Evolutionary conservation across 2,329 filamentous ascomycete genomes (phyloP).

Genomic region (Triangularia setosa): DNA sequence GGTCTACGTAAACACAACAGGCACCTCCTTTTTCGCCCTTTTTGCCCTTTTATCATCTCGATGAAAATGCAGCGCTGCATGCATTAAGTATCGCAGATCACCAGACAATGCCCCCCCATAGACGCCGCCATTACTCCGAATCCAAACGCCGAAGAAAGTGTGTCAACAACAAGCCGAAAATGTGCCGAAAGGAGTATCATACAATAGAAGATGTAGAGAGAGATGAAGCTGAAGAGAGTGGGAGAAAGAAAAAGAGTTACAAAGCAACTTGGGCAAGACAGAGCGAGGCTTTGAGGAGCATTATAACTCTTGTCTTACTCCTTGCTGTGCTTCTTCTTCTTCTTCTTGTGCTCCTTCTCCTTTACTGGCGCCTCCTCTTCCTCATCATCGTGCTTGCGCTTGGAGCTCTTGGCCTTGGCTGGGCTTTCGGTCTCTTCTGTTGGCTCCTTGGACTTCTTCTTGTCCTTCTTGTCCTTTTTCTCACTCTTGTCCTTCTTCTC

Average conservation of each 20-base stretch:
- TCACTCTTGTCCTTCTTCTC: conserved; percentile 38
- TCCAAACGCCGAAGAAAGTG: conserved; percentile 27
- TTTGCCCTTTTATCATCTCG: conserved; percentile 17
- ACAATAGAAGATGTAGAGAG: conserved; percentile 17
- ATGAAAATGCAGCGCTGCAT: conserved; percentile 16
- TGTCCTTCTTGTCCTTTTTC: conserved; percentile 33
- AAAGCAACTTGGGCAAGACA: background rate
- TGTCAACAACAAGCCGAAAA: conserved; percentile 12
- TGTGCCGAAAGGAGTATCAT: conserved; percentile 29
- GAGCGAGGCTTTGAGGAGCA: too few relatives aligned
- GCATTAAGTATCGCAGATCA: conserved; percentile 17
- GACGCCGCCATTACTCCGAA: conserved; percentile 23
- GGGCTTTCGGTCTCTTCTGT: conserved; percentile 43
- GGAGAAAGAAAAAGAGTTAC: conserved; percentile 12
- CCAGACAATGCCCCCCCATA: conserved; percentile 17
- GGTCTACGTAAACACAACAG: conserved; percentile 1
- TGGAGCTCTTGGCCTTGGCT: conserved; percentile 47
- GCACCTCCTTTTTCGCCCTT: background rate
- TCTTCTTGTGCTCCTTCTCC: conserved; percentile 58
- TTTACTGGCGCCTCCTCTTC: conserved; percentile 62
- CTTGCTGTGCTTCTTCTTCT: conserved; percentile 40
- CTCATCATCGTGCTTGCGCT: conserved; percentile 67
- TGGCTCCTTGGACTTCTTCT: conserved; percentile 32
- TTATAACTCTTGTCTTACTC: conserved; percentile 22
- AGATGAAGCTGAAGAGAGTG: conserved; percentile 13